phyloP scores from a whole-genome alignment of 2,329 filamentous ascomycete species.

The Penicillium decumbens region DNA sequence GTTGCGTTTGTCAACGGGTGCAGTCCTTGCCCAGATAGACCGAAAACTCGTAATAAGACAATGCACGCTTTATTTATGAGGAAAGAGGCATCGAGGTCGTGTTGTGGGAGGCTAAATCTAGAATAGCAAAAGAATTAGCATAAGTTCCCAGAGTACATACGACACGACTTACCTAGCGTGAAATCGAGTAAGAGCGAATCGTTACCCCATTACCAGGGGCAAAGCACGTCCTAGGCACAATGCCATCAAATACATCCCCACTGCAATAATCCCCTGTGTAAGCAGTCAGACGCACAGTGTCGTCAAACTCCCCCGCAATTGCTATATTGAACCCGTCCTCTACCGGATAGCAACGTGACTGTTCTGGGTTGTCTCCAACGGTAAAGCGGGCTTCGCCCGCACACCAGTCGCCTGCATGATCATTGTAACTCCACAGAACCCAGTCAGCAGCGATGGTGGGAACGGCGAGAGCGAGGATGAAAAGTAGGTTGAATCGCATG shows the following conservation, averaged over 20 bases:
- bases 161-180: not conserved
- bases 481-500: not conserved
- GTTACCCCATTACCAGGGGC: not conserved
- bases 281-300: not conserved
- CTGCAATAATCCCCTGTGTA: not conserved
- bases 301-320: not conserved
- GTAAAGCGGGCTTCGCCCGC: not conserved
- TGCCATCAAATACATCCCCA: not conserved
- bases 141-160: not conserved
- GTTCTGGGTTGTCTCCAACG: not conserved
- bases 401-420: not conserved
- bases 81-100: not conserved
- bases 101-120: not conserved
- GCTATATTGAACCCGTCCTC: not conserved
- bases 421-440: not conserved
- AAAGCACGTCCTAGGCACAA: not conserved
- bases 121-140: not conserved
- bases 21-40: not conserved
- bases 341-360: not conserved
- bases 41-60: not conserved
- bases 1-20: too few relatives aligned
- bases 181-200: not conserved
- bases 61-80: not conserved
- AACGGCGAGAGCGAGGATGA: not conserved
- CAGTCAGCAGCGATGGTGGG: not conserved